Evolutionary conservation across 441 rosid species (phyloP).

Genomic region (Eruca vesicaria): DNA sequence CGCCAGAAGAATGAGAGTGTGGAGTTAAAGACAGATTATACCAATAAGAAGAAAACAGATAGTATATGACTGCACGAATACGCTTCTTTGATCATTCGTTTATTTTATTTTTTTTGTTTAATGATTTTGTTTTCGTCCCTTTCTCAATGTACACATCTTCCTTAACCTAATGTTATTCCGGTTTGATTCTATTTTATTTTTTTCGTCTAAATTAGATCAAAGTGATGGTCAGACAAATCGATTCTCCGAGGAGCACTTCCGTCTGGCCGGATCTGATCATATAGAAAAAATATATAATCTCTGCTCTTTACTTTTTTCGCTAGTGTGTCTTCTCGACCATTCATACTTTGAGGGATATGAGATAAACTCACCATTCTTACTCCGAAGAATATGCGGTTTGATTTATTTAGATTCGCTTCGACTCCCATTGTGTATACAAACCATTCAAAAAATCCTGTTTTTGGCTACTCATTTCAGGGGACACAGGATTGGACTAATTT

Average conservation of each 20-base stretch:
- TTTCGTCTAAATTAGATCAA: too few species aligned
- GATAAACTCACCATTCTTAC: too few species aligned
- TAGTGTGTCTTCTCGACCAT: too few species aligned
- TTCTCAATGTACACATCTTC: neutral
- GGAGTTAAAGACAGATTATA: neutral
- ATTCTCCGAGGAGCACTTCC: too few species aligned
- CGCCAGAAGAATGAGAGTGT: neutral
- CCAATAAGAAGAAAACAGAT: slow-evolving; percentile 17
- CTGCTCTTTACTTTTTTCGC: too few species aligned
- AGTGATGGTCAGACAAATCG: too few species aligned
- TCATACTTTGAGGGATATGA: too few species aligned
- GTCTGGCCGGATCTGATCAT: too few species aligned
- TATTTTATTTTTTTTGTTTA: neutral
- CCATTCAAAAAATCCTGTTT: neutral
- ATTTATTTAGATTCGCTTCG: neutral
- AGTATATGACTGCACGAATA: neutral
- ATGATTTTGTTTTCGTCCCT: neutral
- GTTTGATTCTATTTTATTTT: too few species aligned
- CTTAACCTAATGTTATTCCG: slow-evolving; percentile 1
- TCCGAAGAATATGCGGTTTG: too few species aligned
- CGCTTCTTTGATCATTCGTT: slow-evolving; percentile 15
- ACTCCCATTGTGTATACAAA: neutral
- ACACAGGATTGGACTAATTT: neutral
- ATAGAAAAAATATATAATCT: too few species aligned
- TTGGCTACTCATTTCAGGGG: neutral